phyloP scores from a whole-genome alignment of 108 stramenopile species.

The Epithemia pelagica region DNA sequence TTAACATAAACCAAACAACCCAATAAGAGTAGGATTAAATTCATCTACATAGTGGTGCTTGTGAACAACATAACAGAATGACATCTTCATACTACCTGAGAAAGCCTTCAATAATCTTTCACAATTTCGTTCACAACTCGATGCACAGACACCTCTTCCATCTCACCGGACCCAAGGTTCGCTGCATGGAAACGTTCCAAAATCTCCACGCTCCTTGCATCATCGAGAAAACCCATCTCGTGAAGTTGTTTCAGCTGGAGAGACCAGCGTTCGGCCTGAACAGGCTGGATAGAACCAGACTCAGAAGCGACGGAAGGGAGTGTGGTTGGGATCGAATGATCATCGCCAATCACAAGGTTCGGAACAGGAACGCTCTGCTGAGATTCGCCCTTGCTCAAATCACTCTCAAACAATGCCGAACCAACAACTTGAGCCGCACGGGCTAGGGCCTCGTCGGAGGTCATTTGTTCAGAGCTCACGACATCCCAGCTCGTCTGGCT shows the following conservation, averaged over 20 bases:
- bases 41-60: too few species aligned
- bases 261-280: conserved; percentile 48
- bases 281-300: conserved; percentile 12
- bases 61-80: too few species aligned
- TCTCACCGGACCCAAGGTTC: conserved; percentile 48
- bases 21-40: too few species aligned
- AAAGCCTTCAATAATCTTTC: conserved; percentile 31
- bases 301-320: conserved; percentile 30
- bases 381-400: conserved; percentile 24
- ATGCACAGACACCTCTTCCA: conserved; percentile 47
- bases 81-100: too few species aligned
- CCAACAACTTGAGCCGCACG: conserved; percentile 52
- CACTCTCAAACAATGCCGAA: conserved; percentile 61
- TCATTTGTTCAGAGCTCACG: conserved; percentile 25
- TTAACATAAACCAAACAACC: too few species aligned
- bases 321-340: conserved; percentile 12
- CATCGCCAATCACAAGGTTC: background rate
- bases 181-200: conserved; percentile 65
- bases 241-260: conserved; percentile 47
- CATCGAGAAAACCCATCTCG: conserved; percentile 61
- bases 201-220: conserved; percentile 42
- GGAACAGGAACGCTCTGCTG: conserved; percentile 8
- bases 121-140: conserved; percentile 47
- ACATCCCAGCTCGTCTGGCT: conserved; percentile 27
- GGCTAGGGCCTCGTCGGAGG: conserved; percentile 35